Conservation (phyloP, 2,329 filamentous ascomycete genomes). For the Bipolaris sorokiniana region DNA sequence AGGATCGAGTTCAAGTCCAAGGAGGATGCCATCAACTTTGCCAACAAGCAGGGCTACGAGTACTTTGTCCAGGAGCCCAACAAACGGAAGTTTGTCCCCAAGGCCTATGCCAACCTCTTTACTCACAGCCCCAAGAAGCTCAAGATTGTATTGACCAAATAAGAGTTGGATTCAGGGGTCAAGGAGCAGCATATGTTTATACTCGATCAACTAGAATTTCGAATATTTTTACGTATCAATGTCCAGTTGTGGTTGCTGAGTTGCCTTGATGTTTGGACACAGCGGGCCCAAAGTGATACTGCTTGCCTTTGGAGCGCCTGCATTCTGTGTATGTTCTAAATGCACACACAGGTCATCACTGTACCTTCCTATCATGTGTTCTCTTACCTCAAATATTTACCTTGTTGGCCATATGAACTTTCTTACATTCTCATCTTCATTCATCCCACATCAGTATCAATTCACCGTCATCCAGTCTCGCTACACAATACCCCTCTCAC, state of each 20-base stretch:
- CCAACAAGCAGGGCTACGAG: conserved; percentile 98
- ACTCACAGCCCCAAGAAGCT: conserved; percentile 82
- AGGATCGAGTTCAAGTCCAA: conserved; percentile 88
- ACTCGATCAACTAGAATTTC: conserved; percentile 22
- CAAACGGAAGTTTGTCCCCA: conserved; percentile 80
- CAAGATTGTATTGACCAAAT: conserved; percentile 81
- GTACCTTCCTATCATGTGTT: background rate
- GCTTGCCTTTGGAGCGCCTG: background rate
- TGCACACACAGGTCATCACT: background rate
- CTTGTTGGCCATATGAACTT: too few species aligned
- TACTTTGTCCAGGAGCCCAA: conserved; percentile 99
- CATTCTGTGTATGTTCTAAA: background rate
- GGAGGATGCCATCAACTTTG: conserved; percentile 93
- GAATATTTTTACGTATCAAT: conserved; percentile 1
- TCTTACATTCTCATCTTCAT: background rate
- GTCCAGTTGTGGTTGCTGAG: background rate
- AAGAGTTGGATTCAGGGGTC: conserved; percentile 47
- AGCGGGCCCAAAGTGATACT: background rate
- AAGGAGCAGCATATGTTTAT: conserved; percentile 36
- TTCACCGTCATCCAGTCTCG: background rate
- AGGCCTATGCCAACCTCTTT: conserved; percentile 98
- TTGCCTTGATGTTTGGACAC: background rate
- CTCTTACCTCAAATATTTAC: too few species aligned
- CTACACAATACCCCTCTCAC: background rate
- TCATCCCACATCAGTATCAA: background rate